Base-by-base conservation (phyloP, 2,329 filamentous ascomycete genomes). In the Raffaelea arxii region DNA sequence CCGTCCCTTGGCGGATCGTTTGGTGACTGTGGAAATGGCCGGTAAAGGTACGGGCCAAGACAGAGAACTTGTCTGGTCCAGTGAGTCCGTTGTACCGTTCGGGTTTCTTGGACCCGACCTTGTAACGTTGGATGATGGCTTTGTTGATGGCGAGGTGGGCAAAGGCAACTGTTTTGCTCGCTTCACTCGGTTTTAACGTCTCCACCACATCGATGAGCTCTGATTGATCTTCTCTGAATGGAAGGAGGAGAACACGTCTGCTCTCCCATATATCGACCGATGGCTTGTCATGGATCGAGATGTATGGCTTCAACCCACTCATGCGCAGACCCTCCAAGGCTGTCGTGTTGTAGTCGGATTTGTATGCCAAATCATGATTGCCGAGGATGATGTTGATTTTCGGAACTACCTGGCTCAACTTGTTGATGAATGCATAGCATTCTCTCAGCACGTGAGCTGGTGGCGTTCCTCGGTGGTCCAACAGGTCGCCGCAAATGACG, bases 11-110 rank as follows among this genome's bases (percentile, higher is more conserved):
- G 25, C 56, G 18, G 18, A 62, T 61, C 12, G 55, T 57, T 46
- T 62, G 60, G 40, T 59, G 58, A 30, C 54, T 58, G 49, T 62
- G 59, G 36, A 62, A 62, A 41, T 62, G 60, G 1, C 60, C 60
- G 2, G 59, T 62, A 36, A 61, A 62, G 9, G 59, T 62, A 43
- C 59, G 57, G 9, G 59, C 59, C 16, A 62, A 50, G 25, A 52
- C 22, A 18, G 53, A 50, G 45, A 62, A 62, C 36, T 49, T 41
- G 25, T 49, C 48, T 1, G 56, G 56, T 14, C 59, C 54, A 14
- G 56, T 60, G 11, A 60, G 43, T 16, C 60, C 60, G 4, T 41
- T 50, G 46, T 62, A 59, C 11, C 50, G 54, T 21, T 54, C 12
- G 21, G 59, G 46, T 2, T 40, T 22, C 11, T 51, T 51, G 11